Conservation (phyloP, 176 grass and related monocot species). For the Rhynchospora breviuscula region DNA sequence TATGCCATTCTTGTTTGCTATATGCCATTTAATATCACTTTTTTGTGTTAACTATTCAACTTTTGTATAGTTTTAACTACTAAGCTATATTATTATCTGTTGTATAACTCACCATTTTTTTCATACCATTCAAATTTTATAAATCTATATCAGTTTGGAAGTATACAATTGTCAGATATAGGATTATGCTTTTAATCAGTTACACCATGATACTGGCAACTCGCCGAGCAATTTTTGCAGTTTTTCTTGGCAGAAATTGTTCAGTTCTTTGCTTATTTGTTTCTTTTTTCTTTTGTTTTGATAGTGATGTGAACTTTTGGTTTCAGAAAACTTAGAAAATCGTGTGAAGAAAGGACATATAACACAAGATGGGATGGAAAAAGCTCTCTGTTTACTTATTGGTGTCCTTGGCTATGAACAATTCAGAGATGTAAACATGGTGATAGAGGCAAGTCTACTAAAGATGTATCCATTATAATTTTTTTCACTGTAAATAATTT, state of each 20-base stretch:
- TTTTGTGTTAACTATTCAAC: not conserved
- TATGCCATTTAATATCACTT: not conserved
- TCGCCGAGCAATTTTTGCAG: not conserved
- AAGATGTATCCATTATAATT: not conserved
- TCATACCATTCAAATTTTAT: not conserved
- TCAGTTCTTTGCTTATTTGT: not conserved
- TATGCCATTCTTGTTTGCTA: constrained; percentile 1
- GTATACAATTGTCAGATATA: not conserved
- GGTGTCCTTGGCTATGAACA: constrained; percentile 78
- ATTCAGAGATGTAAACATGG: constrained; percentile 66
- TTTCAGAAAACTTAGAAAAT: constrained; percentile 67
- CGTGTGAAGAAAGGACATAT: constrained; percentile 59
- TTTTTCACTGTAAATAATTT: not conserved
- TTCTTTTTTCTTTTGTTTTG: not conserved
- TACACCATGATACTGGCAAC: not conserved
- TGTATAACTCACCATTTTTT: not conserved
- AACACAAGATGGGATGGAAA: constrained; percentile 45
- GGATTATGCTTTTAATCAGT: not conserved
- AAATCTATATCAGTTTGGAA: not conserved
- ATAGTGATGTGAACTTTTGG: not conserved
- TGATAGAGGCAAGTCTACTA: constrained; percentile 58
- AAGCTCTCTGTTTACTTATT: constrained; percentile 50
- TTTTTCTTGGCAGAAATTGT: not conserved
- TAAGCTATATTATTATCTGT: too few relatives aligned
- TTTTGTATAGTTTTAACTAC: not conserved